Conservation (phyloP, 768 basidiomycete species). For the Cystofilobasidium bisporidii region DNA sequence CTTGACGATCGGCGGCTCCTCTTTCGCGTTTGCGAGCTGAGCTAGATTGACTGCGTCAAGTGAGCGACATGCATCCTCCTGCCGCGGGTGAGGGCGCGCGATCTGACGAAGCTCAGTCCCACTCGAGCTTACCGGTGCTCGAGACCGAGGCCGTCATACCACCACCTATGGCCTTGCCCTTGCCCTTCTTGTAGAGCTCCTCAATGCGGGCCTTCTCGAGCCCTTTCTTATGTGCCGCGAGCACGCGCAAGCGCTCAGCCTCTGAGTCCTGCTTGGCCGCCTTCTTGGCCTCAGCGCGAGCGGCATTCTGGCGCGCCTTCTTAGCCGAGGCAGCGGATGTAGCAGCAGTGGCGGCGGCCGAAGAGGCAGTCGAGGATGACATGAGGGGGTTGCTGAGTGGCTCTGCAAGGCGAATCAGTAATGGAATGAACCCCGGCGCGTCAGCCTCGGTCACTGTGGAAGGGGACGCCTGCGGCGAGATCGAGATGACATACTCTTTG, state of each 20-base stretch:
- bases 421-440: background rate
- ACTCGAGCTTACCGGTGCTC: constrained; percentile 7
- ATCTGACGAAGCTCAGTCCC: no score
- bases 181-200: constrained; percentile 17
- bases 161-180: background rate
- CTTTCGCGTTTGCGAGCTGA: no score
- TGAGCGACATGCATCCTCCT: no score
- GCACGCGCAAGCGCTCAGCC: constrained; percentile 15
- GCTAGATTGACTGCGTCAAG: no score
- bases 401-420: background rate
- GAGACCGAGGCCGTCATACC: constrained; percentile 13
- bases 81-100: no score
- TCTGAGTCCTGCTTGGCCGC: constrained; percentile 15
- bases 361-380: background rate
- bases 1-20: no score
- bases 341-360: background rate
- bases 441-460: no score
- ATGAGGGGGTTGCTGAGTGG: background rate
- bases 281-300: constrained; percentile 13
- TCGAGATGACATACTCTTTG: constrained; percentile 15
- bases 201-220: constrained; percentile 20
- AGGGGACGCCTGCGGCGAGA: no score
- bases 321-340: constrained; percentile 12
- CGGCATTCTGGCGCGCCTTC: constrained; percentile 18
- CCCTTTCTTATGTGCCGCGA: constrained; percentile 14